Evolutionary conservation across 2,329 filamentous ascomycete species (phyloP), one percentile per base, ranked within the genome.

Genomic region (Sclerotinia borealis): DNA sequence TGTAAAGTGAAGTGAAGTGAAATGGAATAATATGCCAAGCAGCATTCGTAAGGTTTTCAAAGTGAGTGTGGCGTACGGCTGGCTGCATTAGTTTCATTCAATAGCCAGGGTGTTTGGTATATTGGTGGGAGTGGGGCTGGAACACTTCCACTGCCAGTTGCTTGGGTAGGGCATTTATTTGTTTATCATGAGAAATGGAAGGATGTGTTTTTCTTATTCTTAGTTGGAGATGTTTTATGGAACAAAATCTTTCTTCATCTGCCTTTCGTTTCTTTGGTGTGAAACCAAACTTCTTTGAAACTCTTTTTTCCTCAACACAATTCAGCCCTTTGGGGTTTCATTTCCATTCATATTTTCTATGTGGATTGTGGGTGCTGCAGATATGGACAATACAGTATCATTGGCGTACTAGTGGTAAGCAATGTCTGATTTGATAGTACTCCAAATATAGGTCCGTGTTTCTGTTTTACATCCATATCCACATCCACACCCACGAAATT

Each of bases 401-500:
- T n/a, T n/a, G n/a, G 37, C 37, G 17, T 17, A 17, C 37, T 39
- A 17, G 17, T 39, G 17, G 37, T 10, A 48, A 19, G 27, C 11
- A 48, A 48, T 48, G 10, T 25, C 41, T 45, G 4, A 37, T 37
- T 22, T 27, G 37, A 55, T 25, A 39, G 19, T 19, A 3, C 25
- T 29, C 25, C 51, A 55, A 43, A 55, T 55, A 55, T 55, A 55
- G 36, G 51, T 43, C 41, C 36, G 51, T 55, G 51, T 36, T 55
- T 55, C 34, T 55, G 37, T 41, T 55, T 47, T 25, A 47, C 43
- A 47, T 27, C 22, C 13, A 27, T 15, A 7, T n/a, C n/a, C n/a
- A n/a, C n/a, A n/a, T n/a, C n/a, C n/a, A n/a, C n/a, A n/a, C n/a
- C n/a, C n/a, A n/a, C n/a, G n/a, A n/a, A 15, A 6, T 47, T 27